Percentiles rank a stretch among this genome's conserved stretches.
phyloP scores from a whole-genome alignment of 139 green algal species.

The Tetratostichococcus sp. region DNA sequence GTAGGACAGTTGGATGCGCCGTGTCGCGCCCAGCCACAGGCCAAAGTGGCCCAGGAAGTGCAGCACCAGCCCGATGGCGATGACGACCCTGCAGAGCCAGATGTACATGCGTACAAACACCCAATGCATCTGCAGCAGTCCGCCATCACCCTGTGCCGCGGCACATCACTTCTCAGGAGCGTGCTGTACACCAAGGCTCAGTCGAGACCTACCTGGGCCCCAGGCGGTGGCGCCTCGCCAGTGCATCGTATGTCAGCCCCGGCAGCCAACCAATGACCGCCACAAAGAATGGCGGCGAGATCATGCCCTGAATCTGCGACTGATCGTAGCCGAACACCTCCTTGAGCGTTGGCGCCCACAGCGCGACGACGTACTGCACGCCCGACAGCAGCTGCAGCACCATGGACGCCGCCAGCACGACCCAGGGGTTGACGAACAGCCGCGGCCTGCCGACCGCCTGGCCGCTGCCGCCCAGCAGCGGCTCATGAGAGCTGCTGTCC shows the following conservation, averaged over 20 bases:
- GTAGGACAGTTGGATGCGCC: neutral
- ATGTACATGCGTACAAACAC: neutral
- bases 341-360: neutral
- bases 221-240: neutral
- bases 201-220: conserved; percentile 16
- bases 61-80: neutral
- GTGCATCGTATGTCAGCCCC: conserved; percentile 17
- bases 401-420: neutral
- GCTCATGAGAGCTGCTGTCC: neutral
- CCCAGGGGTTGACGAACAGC: neutral
- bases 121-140: neutral
- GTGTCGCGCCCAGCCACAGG: conserved; percentile 3
- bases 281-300: conserved; percentile 4
- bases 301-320: conserved; percentile 15
- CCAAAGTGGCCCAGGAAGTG: conserved; percentile 1
- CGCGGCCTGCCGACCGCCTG: neutral
- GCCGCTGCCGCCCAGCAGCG: neutral
- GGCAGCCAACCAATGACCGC: conserved; percentile 11
- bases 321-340: conserved; percentile 4
- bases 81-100: conserved; percentile 3
- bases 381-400: neutral
- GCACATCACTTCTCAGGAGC: too few species aligned
- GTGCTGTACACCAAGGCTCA: too few species aligned
- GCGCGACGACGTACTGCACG: neutral
- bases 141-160: too few species aligned